Evolutionary conservation across 495 filamentous ascomycete genomes (phyloP).

Genomic region (Lasiosphaeriaceae sp.): DNA sequence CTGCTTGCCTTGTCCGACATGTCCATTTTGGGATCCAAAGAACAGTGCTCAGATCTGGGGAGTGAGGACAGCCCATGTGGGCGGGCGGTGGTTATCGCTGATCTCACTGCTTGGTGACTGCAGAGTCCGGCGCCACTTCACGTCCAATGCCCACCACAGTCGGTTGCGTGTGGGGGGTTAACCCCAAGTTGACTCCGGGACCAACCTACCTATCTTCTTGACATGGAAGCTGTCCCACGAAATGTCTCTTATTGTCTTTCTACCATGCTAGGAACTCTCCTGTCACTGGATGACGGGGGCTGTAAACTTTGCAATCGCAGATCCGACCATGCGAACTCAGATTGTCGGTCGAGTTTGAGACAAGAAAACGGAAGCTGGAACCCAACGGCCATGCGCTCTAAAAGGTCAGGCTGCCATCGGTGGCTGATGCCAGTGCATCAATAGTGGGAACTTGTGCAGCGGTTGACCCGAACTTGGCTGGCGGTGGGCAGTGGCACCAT

Average conservation of each 20-base stretch:
- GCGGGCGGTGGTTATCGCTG: background rate
- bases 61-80: no score
- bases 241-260: no score
- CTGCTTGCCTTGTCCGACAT: background rate
- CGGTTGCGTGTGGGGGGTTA: background rate
- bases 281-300: no score
- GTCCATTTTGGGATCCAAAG: background rate
- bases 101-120: background rate
- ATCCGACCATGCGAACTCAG: no score
- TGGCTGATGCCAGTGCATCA: background rate
- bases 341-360: background rate
- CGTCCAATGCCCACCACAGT: background rate
- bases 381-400: background rate
- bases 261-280: no score
- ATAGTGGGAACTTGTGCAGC: conserved; percentile 2
- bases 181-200: no score
- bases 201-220: no score
- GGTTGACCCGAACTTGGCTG: no score
- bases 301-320: no score
- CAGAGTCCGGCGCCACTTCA: background rate
- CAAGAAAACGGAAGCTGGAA: background rate
- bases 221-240: no score
- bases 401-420: background rate
- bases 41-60: no score
- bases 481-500: background rate